These are phyloP conservation scores for Ambrosia hybrid DNA, from an alignment of 140 eudicot genomes.

Conservation along the genomic window DNA sequence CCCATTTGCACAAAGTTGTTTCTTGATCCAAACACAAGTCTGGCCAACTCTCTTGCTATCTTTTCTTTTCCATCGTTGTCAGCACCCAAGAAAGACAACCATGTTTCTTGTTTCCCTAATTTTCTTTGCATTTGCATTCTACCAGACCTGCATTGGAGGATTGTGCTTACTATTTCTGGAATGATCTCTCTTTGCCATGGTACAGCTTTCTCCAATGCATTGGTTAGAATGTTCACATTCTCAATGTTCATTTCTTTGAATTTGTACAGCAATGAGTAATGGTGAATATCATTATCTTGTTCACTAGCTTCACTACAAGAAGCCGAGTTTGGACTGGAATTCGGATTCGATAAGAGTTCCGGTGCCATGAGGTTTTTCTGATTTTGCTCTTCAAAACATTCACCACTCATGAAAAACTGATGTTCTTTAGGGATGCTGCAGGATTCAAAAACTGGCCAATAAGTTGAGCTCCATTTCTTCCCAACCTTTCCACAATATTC, in stretches of 20 bases:
- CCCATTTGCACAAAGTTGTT: slow-evolving; percentile 41
- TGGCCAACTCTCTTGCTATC: slow-evolving; percentile 61
- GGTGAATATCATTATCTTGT: slow-evolving; percentile 26
- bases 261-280: slow-evolving; percentile 28
- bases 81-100: slow-evolving; percentile 64
- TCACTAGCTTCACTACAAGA: slow-evolving; percentile 82
- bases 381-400: slow-evolving; percentile 42
- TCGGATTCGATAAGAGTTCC: slow-evolving; percentile 81
- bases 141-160: slow-evolving; percentile 64
- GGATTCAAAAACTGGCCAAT: slow-evolving; percentile 52
- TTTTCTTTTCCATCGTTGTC: slow-evolving; percentile 59
- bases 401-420: slow-evolving; percentile 37
- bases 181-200: slow-evolving; percentile 76
- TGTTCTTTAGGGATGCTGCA: slow-evolving; percentile 42
- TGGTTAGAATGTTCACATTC: slow-evolving; percentile 41
- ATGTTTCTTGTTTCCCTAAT: slow-evolving; percentile 48
- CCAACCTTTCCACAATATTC: slow-evolving; percentile 61
- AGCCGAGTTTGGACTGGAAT: slow-evolving; percentile 79
- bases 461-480: slow-evolving; percentile 71
- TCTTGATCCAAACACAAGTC: slow-evolving; percentile 59
- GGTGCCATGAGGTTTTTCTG: slow-evolving; percentile 39
- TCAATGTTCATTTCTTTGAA: slow-evolving; percentile 55
- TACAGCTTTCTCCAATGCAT: slow-evolving; percentile 62
- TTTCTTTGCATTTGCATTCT: slow-evolving; percentile 24
- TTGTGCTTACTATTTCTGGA: slow-evolving; percentile 57